Evolutionary conservation across 176 grass and related monocot species (phyloP).

Genomic region (Puccinellia tenuiflora): DNA sequence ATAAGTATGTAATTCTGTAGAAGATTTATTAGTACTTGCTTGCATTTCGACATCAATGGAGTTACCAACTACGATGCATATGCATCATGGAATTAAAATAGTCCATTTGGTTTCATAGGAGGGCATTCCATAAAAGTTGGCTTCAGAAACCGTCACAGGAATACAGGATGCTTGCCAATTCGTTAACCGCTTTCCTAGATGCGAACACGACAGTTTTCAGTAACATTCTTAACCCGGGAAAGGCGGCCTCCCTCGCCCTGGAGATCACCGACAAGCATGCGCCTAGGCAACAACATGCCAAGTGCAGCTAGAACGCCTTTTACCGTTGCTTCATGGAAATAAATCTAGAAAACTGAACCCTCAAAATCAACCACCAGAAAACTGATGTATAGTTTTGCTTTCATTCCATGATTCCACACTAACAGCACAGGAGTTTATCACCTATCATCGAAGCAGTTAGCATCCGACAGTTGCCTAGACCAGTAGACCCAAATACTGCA

Average conservation of each 20-base stretch:
- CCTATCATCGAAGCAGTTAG: not conserved
- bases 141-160: not conserved
- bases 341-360: not conserved
- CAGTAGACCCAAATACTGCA: not conserved
- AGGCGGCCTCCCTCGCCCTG: not conserved
- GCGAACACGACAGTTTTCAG: not conserved
- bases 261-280: not conserved
- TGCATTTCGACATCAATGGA: not conserved
- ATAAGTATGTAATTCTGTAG: not conserved
- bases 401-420: not conserved
- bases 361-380: conserved; percentile 4
- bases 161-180: not conserved
- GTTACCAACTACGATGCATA: not conserved
- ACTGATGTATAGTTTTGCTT: not conserved
- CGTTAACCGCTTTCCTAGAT: not conserved
- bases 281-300: not conserved
- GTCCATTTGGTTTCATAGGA: not conserved
- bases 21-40: not conserved
- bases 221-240: not conserved
- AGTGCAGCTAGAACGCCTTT: not conserved
- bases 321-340: not conserved
- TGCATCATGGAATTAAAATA: not conserved
- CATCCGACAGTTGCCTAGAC: not conserved
- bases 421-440: not conserved
- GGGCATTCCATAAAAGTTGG: not conserved